phyloP scores from a whole-genome alignment of 805 yeast genomes.

The Candida qinlingensis region DNA sequence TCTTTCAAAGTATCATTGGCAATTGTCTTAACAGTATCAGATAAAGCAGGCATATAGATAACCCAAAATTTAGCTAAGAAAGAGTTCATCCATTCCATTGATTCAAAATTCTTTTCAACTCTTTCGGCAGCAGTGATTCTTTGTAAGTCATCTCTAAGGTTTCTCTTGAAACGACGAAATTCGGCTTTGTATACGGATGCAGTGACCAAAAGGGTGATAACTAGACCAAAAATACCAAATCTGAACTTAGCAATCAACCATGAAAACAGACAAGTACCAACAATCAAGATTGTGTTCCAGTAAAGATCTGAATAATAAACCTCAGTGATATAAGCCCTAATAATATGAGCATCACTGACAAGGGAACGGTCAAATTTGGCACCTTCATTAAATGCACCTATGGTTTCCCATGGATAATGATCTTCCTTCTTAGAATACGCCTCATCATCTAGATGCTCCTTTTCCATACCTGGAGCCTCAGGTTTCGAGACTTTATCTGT shows the following conservation, averaged over 20 bases:
- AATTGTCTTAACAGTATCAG: constrained; percentile 64
- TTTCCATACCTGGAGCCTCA: neutral
- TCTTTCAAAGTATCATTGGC: constrained; percentile 67
- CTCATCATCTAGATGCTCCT: neutral
- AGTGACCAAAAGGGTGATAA: constrained; percentile 53
- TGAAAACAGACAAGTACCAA: constrained; percentile 69
- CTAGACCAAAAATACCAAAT: constrained; percentile 58
- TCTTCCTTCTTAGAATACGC: constrained; percentile 3
- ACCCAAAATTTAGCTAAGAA: constrained; percentile 82
- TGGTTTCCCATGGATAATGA: constrained; percentile 31
- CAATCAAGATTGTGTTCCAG: constrained; percentile 56
- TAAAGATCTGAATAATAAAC: constrained; percentile 69
- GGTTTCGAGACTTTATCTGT: neutral
- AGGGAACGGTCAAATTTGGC: constrained; percentile 20
- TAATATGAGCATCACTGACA: constrained; percentile 27
- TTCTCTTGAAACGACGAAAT: constrained; percentile 68
- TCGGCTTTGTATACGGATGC: constrained; percentile 68
- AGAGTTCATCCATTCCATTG: constrained; percentile 77
- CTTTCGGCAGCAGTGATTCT: constrained; percentile 60
- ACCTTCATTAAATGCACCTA: constrained; percentile 27
- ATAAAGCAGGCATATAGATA: constrained; percentile 79
- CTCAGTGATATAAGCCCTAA: constrained; percentile 60
- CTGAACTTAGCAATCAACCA: constrained; percentile 63
- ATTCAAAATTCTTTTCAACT: constrained; percentile 58
- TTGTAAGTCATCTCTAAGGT: constrained; percentile 70